Percentiles rank a stretch among this genome's conserved stretches.
Evolutionary conservation across 179 eudicot species (phyloP).

Genomic region (Spergularia azorica): DNA sequence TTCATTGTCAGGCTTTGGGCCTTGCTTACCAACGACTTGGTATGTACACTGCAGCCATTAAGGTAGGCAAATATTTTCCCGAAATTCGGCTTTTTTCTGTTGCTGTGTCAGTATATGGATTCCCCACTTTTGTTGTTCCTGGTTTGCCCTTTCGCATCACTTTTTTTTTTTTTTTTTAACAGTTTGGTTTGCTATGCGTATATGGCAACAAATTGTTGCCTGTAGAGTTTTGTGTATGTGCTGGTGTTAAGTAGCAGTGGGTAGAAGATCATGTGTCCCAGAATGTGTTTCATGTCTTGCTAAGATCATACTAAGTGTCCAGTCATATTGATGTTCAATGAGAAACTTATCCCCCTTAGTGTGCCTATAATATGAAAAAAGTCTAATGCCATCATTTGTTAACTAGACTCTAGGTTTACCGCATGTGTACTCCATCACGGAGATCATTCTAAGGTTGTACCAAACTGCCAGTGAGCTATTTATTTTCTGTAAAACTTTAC

Average conservation of each 20-base stretch:
- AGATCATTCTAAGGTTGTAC: not conserved
- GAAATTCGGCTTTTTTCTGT: not conserved
- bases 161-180: not conserved
- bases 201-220: not conserved
- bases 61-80: slow-evolving; percentile 45
- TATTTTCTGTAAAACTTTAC: too few species aligned
- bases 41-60: slow-evolving; percentile 95
- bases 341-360: not conserved
- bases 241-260: not conserved
- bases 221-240: not conserved
- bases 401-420: not conserved
- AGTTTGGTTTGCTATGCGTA: slow-evolving; percentile 2
- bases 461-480: too few species aligned
- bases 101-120: slow-evolving; percentile 4
- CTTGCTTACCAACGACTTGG: slow-evolving; percentile 87
- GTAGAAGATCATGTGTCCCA: not conserved
- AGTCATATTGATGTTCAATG: not conserved
- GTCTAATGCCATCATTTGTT: slow-evolving; percentile 1
- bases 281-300: not conserved
- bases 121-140: not conserved
- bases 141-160: not conserved
- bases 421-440: not conserved
- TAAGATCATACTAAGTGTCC: not conserved
- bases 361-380: not conserved
- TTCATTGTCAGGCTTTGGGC: slow-evolving; percentile 68